These are phyloP conservation scores for Myriosclerotinia curreyana DNA, from an alignment of 2,329 filamentous ascomycete species.

Conservation along the genomic window DNA sequence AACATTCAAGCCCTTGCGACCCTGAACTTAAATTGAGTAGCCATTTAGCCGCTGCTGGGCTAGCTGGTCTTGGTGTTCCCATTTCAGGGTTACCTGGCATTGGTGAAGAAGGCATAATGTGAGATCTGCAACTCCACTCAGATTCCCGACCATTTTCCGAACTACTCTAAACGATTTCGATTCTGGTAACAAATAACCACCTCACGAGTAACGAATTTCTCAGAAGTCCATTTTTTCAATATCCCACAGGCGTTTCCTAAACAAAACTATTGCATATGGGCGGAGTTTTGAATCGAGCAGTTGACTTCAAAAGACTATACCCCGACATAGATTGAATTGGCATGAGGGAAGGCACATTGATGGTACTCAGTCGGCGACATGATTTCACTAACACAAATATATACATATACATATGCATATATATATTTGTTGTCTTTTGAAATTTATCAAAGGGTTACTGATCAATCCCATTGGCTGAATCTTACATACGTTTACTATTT, in stretches of 20 bases:
- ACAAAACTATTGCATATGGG: conserved; percentile 33
- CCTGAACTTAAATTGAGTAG: conserved; percentile 63
- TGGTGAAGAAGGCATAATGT: conserved; percentile 50
- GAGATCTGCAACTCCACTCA: conserved; percentile 20
- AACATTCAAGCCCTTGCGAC: conserved; percentile 85
- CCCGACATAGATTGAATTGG: conserved; percentile 36
- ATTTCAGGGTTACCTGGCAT: conserved; percentile 52
- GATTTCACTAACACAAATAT: not conserved
- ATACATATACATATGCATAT: not conserved
- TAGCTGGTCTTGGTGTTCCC: conserved; percentile 37
- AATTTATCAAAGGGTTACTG: not conserved
- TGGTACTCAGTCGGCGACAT: not conserved
- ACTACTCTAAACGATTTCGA: conserved; percentile 19
- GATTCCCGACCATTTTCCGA: conserved; percentile 16
- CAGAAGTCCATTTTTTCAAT: not conserved
- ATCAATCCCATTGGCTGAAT: not conserved
- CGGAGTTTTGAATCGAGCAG: conserved; percentile 34
- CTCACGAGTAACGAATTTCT: conserved; percentile 19
- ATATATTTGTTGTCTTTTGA: not conserved
- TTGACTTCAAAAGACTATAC: conserved; percentile 34
- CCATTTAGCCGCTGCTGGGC: conserved; percentile 37
- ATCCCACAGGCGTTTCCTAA: conserved; percentile 16
- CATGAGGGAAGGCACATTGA: conserved; percentile 20
- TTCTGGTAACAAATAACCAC: conserved; percentile 10
- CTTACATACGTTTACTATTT: conserved; percentile 1